Evolutionary conservation across 768 basidiomycete species (phyloP), one percentile per base, ranked within the genome.

Genomic region (Naganishia kalamii): DNA sequence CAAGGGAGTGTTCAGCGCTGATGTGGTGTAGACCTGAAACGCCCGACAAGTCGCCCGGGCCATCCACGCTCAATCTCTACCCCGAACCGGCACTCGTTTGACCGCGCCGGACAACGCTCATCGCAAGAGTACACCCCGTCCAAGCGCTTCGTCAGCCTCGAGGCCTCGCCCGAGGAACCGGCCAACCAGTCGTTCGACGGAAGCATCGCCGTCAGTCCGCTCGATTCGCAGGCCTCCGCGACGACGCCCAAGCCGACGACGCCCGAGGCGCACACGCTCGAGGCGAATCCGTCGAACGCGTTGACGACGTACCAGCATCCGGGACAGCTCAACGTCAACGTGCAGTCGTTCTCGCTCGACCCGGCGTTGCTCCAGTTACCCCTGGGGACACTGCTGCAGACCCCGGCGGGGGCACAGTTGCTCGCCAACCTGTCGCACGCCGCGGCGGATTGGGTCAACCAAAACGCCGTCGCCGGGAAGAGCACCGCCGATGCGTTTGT

Each of bases 321-420:
- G 2, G 21, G 19, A 12, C 47, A 25, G 19, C 27, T 33, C 23
- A 41, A 41, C 37, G 40, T 63, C 32, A 54, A 60, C 30, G 68
- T 70, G 0, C 67, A 68, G 11, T 63, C 71, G 23, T 73, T 69
- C 47, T 75, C 74, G 29, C 70, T 77, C 44, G 76, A 75, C 46
- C 74, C 75, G 3, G 57, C 71, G 0, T 44, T 77, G 13, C 64
- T 77, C 10, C 70, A 74, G 30, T 69, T 75, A 0, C 75, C 76
- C 5, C 74, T 77, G n/a, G 75, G 75, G n/a, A 73, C 73, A 0
- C 60, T 77, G 4, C 63, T 77, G 4, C 70, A 73, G 63, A 75
- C 76, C 0, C 73, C 76, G 0, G 76, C 76, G 10, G 76, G 75
- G 0, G 76, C 76, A 13, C 72, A 75, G 59, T 70, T 77, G 72